These are phyloP conservation scores for Halophytophthora batemanensis DNA, from an alignment of 352 stramenopile genomes.

Conservation along the genomic window DNA sequence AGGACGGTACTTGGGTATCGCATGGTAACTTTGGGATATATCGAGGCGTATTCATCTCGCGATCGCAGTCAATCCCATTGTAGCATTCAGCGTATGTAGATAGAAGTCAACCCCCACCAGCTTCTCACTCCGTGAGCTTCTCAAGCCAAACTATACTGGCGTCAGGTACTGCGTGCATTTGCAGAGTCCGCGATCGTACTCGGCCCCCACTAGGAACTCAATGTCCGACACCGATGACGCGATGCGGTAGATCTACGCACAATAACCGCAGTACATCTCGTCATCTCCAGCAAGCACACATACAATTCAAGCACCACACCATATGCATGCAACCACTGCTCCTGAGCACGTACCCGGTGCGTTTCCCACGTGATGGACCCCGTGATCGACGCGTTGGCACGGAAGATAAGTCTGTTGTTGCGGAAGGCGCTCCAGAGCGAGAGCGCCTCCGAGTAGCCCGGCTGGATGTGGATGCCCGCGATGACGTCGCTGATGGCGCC, in stretches of 20 bases:
- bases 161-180: constrained; percentile 79
- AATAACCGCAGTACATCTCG: no score
- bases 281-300: no score
- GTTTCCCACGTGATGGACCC: constrained; percentile 80
- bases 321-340: no score
- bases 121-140: neutral
- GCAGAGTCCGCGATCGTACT: constrained; percentile 82
- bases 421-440: constrained; percentile 70
- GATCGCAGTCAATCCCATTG: no score
- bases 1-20: no score
- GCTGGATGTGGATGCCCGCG: constrained; percentile 65
- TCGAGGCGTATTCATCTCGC: no score
- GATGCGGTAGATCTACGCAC: constrained; percentile 80
- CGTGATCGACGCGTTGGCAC: constrained; percentile 76
- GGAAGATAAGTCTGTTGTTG: constrained; percentile 73
- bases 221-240: constrained; percentile 73
- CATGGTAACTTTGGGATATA: no score
- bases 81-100: no score
- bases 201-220: constrained; percentile 83
- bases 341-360: constrained; percentile 14
- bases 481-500: constrained; percentile 80
- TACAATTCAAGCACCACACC: no score
- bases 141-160: constrained; percentile 27
- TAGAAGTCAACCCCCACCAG: no score
- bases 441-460: constrained; percentile 59